Percentiles rank a stretch among this genome's conserved stretches.
Conservation (phyloP, 345 rosid genomes). For the Citrus australasica region DNA sequence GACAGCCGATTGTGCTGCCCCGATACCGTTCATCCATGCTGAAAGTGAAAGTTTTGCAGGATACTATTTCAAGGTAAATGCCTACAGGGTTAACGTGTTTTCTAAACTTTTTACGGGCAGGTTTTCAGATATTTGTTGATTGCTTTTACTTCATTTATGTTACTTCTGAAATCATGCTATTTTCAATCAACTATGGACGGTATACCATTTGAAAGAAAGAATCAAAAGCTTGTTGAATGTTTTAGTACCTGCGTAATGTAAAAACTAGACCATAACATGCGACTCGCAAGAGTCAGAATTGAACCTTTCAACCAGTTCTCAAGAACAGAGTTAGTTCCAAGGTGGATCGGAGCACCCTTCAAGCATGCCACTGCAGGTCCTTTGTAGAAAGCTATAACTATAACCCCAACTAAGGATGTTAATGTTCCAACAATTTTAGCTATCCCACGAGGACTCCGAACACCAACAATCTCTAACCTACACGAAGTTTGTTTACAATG, state of each 20-base stretch:
- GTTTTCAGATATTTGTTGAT: not conserved
- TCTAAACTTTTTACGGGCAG: not conserved
- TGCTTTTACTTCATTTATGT: not conserved
- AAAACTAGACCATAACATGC: constrained; percentile 22
- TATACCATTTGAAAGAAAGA: not conserved
- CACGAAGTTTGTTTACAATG: not conserved
- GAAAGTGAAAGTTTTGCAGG: constrained; percentile 32
- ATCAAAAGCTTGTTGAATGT: not conserved
- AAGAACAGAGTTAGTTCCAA: constrained; percentile 5
- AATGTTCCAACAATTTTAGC: constrained; percentile 9
- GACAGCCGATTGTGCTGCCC: constrained; percentile 27
- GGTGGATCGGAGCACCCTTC: constrained; percentile 16
- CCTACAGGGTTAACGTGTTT: constrained; percentile 10
- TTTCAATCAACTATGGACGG: not conserved
- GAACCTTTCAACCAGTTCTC: constrained; percentile 28
- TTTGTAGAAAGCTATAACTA: constrained; percentile 20
- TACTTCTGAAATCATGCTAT: not conserved
- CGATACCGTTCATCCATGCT: constrained; percentile 21
- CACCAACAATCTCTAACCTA: constrained; percentile 4
- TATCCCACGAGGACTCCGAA: not conserved
- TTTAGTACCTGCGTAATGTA: constrained; percentile 30
- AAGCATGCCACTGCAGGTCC: constrained; percentile 21
- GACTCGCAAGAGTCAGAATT: constrained; percentile 23
- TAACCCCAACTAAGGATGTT: constrained; percentile 8
- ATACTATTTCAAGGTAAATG: constrained; percentile 23